Evolutionary conservation across 768 basidiomycete species (phyloP).

Genomic region (Lactarius tabidus): DNA sequence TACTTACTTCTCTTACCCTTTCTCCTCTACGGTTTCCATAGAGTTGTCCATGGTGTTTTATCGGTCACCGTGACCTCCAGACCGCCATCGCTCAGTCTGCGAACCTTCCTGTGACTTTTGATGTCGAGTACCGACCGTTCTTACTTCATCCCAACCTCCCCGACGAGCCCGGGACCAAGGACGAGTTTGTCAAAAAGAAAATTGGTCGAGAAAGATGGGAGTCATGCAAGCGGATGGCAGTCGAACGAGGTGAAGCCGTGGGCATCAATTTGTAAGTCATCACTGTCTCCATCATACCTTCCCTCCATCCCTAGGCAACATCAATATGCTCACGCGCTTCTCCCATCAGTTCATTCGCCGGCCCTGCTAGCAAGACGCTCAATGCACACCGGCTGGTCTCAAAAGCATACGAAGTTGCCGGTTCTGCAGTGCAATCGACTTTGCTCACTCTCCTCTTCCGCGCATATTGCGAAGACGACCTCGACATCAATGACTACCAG

Average conservation of each 20-base stretch:
- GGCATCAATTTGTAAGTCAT: slow-evolving; percentile 44
- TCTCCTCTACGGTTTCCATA: slow-evolving; percentile 16
- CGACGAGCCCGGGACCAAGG: slow-evolving; percentile 30
- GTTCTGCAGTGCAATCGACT: slow-evolving; percentile 54
- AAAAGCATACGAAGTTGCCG: slow-evolving; percentile 62
- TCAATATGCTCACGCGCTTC: background rate
- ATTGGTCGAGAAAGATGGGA: slow-evolving; percentile 40
- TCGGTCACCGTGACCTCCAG: slow-evolving; percentile 39
- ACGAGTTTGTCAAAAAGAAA: slow-evolving; percentile 32
- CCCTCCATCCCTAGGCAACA: too few species aligned
- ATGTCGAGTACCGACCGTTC: slow-evolving; percentile 47
- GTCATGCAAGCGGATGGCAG: slow-evolving; percentile 33
- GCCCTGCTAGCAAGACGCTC: slow-evolving; percentile 61
- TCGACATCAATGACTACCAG: slow-evolving; percentile 57
- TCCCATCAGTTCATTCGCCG: slow-evolving; percentile 48
- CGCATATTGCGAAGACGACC: slow-evolving; percentile 59
- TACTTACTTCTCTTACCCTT: slow-evolving; percentile 12
- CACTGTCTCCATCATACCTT: slow-evolving; percentile 4
- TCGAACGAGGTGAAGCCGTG: slow-evolving; percentile 35
- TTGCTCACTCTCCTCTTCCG: slow-evolving; percentile 58
- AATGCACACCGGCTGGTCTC: slow-evolving; percentile 66
- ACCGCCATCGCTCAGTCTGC: slow-evolving; percentile 35
- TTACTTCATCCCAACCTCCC: slow-evolving; percentile 39
- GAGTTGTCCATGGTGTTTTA: slow-evolving; percentile 43
- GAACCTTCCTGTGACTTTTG: slow-evolving; percentile 35